Conservation (phyloP, 2,329 filamentous ascomycete species). For the Penicillium corylophilum region DNA sequence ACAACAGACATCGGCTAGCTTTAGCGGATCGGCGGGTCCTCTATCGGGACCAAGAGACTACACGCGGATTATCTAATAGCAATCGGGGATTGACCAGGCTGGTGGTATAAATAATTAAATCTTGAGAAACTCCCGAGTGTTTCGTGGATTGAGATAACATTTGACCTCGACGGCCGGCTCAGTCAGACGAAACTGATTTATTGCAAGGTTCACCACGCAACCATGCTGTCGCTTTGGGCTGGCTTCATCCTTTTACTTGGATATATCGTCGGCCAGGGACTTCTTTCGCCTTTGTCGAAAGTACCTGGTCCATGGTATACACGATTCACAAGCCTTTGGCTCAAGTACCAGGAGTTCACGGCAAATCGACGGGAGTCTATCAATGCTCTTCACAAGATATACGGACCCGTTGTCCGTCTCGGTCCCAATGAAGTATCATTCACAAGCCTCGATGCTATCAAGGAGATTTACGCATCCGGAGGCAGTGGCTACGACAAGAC, state of each 20-base stretch:
- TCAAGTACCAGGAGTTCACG: slow-evolving; percentile 34
- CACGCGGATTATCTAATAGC: slow-evolving; percentile 5
- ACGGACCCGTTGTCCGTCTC: slow-evolving; percentile 30
- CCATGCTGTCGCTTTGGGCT: slow-evolving; percentile 20
- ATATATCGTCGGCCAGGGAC: slow-evolving; percentile 9
- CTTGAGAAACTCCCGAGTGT: no score
- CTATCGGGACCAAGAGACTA: background rate
- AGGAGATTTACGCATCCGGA: slow-evolving; percentile 33
- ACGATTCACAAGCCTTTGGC: slow-evolving; percentile 26
- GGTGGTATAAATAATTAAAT: slow-evolving; percentile 6
- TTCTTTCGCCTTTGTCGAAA: slow-evolving; percentile 18
- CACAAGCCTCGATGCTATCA: slow-evolving; percentile 28
- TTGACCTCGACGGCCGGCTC: background rate
- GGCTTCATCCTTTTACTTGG: slow-evolving; percentile 7
- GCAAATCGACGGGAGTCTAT: slow-evolving; percentile 29
- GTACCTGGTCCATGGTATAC: slow-evolving; percentile 34
- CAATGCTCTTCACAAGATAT: slow-evolving; percentile 27
- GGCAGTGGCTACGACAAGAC: slow-evolving; percentile 41
- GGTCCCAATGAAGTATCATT: slow-evolving; percentile 34
- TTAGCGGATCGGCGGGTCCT: slow-evolving; percentile 1
- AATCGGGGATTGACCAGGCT: background rate
- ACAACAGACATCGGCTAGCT: slow-evolving; percentile 6
- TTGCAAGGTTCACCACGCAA: background rate
- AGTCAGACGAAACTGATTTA: background rate
- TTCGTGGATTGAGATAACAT: background rate